Percentiles rank a stretch among this genome's conserved stretches.
phyloP scores from a whole-genome alignment of 2,329 filamentous ascomycete genomes.

The Xylogone sp. region DNA sequence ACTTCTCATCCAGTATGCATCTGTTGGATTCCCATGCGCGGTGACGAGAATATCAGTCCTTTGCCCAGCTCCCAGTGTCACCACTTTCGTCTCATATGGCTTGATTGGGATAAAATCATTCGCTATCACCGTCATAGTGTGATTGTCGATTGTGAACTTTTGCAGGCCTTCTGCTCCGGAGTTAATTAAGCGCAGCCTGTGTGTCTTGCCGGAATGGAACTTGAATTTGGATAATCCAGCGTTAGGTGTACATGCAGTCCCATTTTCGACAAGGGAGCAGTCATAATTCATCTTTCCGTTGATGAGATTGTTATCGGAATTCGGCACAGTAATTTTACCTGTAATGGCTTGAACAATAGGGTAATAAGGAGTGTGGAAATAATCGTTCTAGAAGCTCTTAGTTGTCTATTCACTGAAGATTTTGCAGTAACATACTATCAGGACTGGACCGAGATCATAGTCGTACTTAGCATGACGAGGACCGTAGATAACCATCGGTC shows the following conservation, averaged over 20 bases:
- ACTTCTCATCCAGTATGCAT: constrained; percentile 7
- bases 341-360: not conserved
- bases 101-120: constrained; percentile 54
- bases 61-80: constrained; percentile 42
- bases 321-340: constrained; percentile 6
- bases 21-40: constrained; percentile 11
- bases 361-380: not conserved
- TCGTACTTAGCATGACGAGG: constrained; percentile 8
- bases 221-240: constrained; percentile 20
- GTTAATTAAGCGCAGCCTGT: constrained; percentile 44
- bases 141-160: constrained; percentile 47
- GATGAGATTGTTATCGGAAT: constrained; percentile 12
- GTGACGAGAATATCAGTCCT: constrained; percentile 32
- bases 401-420: constrained; percentile 1
- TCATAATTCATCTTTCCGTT: constrained; percentile 2
- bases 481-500: constrained; percentile 51
- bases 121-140: constrained; percentile 52
- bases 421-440: constrained; percentile 10
- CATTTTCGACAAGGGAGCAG: constrained; percentile 1
- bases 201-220: constrained; percentile 34
- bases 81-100: constrained; percentile 43
- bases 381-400: not conserved
- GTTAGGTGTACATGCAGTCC: constrained; percentile 1
- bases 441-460: constrained; percentile 10
- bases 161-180: constrained; percentile 37